Evolutionary conservation across 2,329 filamentous ascomycete species (phyloP).

Genomic region (Diaporthe batatas): DNA sequence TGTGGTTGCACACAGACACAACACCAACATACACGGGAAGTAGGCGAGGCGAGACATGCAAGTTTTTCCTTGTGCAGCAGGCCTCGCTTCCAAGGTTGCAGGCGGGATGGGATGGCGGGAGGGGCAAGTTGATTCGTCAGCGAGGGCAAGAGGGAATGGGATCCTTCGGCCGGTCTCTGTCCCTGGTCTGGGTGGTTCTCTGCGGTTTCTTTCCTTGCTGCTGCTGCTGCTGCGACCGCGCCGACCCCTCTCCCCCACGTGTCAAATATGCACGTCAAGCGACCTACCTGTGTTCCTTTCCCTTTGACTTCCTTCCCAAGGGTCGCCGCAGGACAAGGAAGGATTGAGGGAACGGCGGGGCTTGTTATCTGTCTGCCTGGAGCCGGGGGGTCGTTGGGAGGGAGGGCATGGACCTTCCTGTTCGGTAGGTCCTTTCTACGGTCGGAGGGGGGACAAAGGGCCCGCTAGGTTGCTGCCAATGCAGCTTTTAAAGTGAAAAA

Average conservation of each 20-base stretch:
- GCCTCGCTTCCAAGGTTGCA: too few relatives aligned
- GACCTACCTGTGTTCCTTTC: neutral
- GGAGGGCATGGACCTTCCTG: neutral
- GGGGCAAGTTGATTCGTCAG: neutral
- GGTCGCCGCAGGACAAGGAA: neutral
- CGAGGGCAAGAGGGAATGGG: neutral
- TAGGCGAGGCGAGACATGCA: neutral
- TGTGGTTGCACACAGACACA: conserved; percentile 7
- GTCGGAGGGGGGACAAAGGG: neutral
- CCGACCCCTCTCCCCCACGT: neutral
- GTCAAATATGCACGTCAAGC: conserved; percentile 31
- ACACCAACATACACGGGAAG: conserved; percentile 20
- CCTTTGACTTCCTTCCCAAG: neutral
- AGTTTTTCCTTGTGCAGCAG: neutral
- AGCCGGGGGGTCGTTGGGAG: neutral
- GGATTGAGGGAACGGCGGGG: neutral
- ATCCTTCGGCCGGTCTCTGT: neutral
- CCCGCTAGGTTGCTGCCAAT: neutral
- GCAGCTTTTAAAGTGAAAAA: neutral
- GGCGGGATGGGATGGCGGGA: too few relatives aligned
- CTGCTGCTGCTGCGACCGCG: neutral
- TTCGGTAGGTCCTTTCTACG: conserved; percentile 3
- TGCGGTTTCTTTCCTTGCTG: neutral
- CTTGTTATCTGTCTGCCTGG: conserved; percentile 31
- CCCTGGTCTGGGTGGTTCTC: neutral